phyloP scores from a whole-genome alignment of 2,329 filamentous ascomycete species.

The Cryoendolithus antarcticus region DNA sequence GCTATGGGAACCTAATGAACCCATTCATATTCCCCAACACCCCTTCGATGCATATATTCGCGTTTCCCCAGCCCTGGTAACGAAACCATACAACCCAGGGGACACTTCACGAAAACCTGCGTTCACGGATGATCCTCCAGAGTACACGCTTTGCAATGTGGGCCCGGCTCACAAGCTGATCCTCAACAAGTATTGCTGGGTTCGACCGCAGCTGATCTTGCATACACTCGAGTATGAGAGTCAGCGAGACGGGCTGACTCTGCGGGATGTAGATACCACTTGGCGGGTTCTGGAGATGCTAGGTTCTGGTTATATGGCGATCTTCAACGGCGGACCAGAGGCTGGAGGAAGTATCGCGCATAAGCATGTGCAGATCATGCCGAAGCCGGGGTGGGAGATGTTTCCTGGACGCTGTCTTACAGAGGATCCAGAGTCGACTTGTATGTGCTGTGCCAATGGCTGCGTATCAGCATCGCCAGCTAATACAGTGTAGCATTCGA shows the following conservation, averaged over 20 bases:
- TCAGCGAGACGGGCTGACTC: constrained; percentile 28
- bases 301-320: constrained; percentile 23
- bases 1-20: too few species aligned
- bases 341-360: constrained; percentile 32
- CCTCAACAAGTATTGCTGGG: constrained; percentile 27
- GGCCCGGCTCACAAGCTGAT: constrained; percentile 23
- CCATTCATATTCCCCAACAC: too few species aligned
- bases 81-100: constrained; percentile 6
- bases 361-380: constrained; percentile 35
- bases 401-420: too few species aligned
- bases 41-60: too few species aligned
- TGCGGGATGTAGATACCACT: constrained; percentile 24
- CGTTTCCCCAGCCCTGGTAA: too few species aligned
- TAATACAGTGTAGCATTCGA: too few species aligned
- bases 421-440: too few species aligned
- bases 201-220: constrained; percentile 26
- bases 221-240: constrained; percentile 27
- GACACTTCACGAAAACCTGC: constrained; percentile 7
- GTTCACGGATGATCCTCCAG: constrained; percentile 8
- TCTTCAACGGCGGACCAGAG: constrained; percentile 35
- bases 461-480: too few species aligned
- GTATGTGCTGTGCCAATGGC: too few species aligned
- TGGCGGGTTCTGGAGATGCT: constrained; percentile 25
- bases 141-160: constrained; percentile 19
- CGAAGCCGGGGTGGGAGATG: constrained; percentile 13